Percentiles rank a stretch among this genome's conserved stretches.
These are phyloP conservation scores for Globisporangium mamillatum DNA, from an alignment of 352 stramenopile genomes.

Conservation along the genomic window DNA sequence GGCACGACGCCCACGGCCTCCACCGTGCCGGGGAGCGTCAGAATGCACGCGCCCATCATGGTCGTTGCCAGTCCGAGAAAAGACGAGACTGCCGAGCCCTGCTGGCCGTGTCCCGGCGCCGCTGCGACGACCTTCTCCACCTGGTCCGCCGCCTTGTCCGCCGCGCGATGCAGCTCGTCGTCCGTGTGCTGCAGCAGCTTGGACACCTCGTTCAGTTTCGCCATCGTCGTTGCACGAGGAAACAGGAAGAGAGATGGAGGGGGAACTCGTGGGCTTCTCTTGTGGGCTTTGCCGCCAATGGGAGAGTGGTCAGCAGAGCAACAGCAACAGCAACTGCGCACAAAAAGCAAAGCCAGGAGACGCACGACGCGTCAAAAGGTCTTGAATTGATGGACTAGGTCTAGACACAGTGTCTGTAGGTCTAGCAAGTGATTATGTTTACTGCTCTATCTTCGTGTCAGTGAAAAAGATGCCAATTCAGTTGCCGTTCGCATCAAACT, in stretches of 20 bases:
- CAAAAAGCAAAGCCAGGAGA: not conserved
- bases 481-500: no score
- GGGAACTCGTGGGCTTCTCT: not conserved
- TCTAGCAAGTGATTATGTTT: no score
- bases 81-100: conserved; percentile 65
- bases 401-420: no score
- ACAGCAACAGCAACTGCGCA: not conserved
- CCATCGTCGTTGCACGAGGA: conserved; percentile 23
- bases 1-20: conserved; percentile 56
- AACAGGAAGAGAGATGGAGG: not conserved
- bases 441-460: no score
- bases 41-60: conserved; percentile 81
- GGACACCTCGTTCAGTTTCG: conserved; percentile 25
- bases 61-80: conserved; percentile 79
- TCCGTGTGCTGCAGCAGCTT: conserved; percentile 29
- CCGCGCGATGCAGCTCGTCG: conserved; percentile 25
- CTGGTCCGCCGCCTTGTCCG: not conserved
- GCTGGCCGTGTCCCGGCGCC: conserved; percentile 31
- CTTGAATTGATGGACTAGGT: not conserved
- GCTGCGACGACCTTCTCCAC: conserved; percentile 8
- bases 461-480: no score
- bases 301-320: not conserved
- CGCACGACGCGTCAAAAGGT: not conserved
- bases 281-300: not conserved
- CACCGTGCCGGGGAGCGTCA: conserved; percentile 66